These are phyloP conservation scores for Capronia epimyces DNA, from an alignment of 2,329 filamentous ascomycete genomes.

Conservation along the genomic window DNA sequence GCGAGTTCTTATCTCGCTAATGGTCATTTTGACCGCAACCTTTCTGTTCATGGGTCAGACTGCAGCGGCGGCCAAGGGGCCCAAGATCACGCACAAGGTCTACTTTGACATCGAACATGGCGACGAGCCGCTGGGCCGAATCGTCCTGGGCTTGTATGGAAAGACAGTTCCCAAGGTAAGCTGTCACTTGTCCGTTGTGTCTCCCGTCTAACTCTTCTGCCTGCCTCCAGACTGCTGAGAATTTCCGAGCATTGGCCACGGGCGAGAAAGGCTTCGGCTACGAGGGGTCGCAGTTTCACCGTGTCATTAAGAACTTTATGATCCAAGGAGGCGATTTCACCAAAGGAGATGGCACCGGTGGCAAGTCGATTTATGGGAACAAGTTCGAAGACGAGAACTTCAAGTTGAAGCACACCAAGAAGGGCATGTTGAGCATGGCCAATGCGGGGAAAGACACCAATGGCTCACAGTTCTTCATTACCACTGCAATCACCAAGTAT, in stretches of 20 bases:
- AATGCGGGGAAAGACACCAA: slow-evolving; percentile 48
- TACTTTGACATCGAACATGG: slow-evolving; percentile 63
- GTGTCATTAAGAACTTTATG: slow-evolving; percentile 67
- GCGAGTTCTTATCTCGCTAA: slow-evolving; percentile 63
- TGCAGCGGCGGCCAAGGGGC: slow-evolving; percentile 71
- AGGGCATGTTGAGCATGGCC: slow-evolving; percentile 61
- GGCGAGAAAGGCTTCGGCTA: slow-evolving; percentile 65
- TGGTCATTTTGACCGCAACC: slow-evolving; percentile 70
- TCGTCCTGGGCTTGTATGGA: slow-evolving; percentile 62
- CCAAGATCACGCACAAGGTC: slow-evolving; percentile 86
- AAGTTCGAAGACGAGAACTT: slow-evolving; percentile 68
- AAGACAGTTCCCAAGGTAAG: slow-evolving; percentile 60
- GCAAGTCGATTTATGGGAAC: slow-evolving; percentile 62
- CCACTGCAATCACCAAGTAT: slow-evolving; percentile 53
- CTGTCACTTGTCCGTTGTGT: slow-evolving; percentile 1
- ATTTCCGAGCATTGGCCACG: slow-evolving; percentile 60
- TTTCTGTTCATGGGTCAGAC: slow-evolving; percentile 71
- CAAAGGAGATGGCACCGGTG: slow-evolving; percentile 58
- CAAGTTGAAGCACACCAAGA: slow-evolving; percentile 63
- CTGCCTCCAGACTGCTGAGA: slow-evolving; percentile 53
- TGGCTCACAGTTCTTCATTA: slow-evolving; percentile 64
- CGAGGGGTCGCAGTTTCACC: slow-evolving; percentile 62
- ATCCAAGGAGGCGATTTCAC: slow-evolving; percentile 67
- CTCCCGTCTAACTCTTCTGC: not conserved
- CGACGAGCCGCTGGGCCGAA: slow-evolving; percentile 55